Percentiles rank a stretch among this genome's conserved stretches.
Conservation (phyloP, 2,329 filamentous ascomycete species). For the Fusarium sp. region DNA sequence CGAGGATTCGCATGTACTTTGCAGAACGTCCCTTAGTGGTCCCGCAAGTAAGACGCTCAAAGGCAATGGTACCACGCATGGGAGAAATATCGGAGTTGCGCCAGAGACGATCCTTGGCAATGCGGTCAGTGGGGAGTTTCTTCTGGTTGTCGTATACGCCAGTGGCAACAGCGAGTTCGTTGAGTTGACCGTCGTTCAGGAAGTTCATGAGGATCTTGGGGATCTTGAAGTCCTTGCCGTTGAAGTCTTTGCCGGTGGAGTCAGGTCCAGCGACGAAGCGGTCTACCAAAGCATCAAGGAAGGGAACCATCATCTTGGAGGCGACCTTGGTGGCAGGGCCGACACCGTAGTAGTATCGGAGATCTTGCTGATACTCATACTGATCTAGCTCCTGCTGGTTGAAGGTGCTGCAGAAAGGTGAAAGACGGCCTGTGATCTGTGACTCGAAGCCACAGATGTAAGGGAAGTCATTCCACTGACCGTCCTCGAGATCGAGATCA, state of each 20-base stretch:
- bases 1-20: constrained; percentile 65
- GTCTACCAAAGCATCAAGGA: constrained; percentile 64
- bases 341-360: constrained; percentile 74
- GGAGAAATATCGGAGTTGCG: constrained; percentile 66
- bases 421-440: constrained; percentile 71
- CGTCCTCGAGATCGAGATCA: constrained; percentile 63
- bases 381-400: constrained; percentile 69
- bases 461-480: constrained; percentile 68
- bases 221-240: constrained; percentile 60
- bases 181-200: constrained; percentile 74
- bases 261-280: constrained; percentile 65
- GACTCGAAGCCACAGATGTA: constrained; percentile 79
- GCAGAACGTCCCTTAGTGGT: constrained; percentile 44
- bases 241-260: constrained; percentile 57
- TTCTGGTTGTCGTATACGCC: constrained; percentile 70
- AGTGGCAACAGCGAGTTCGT: constrained; percentile 67
- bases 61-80: constrained; percentile 73
- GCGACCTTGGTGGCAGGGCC: constrained; percentile 67
- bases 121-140: constrained; percentile 59
- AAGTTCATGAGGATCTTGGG: constrained; percentile 71
- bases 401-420: constrained; percentile 72
- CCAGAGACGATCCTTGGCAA: constrained; percentile 62
- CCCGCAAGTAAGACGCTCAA: constrained; percentile 69
- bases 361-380: constrained; percentile 75
- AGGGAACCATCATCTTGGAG: constrained; percentile 70